Evolutionary conservation across 2,329 filamentous ascomycete species (phyloP).

Genomic region (Bipolaris zeicola): DNA sequence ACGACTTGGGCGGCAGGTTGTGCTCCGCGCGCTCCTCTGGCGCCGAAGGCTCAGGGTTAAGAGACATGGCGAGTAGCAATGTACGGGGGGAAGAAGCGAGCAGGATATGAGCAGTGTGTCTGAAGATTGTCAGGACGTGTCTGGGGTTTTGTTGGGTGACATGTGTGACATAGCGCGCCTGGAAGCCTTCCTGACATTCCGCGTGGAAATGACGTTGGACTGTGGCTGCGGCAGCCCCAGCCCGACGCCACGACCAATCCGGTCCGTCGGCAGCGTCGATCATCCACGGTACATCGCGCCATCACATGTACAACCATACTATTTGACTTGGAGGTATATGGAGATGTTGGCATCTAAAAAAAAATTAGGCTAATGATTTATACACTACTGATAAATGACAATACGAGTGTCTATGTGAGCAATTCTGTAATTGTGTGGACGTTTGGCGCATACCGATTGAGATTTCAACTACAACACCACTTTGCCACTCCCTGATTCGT

Average conservation of each 20-base stretch:
- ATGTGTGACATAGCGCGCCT: constrained; percentile 25
- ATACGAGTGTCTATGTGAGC: too few relatives aligned
- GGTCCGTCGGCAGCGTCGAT: constrained; percentile 6
- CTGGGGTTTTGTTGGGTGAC: constrained; percentile 28
- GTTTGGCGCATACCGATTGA: neutral
- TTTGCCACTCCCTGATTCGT: constrained; percentile 31
- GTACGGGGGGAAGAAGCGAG: constrained; percentile 4
- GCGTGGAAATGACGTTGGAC: constrained; percentile 26
- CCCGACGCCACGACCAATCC: neutral
- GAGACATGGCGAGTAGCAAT: constrained; percentile 44
- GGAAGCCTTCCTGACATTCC: constrained; percentile 25
- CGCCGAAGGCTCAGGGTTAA: constrained; percentile 50
- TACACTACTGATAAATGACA: too few relatives aligned
- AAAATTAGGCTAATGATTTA: too few relatives aligned
- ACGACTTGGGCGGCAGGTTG: constrained; percentile 51
- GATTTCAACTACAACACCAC: constrained; percentile 15
- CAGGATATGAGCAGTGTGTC: constrained; percentile 4
- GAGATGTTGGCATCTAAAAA: too few relatives aligned
- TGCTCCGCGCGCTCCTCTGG: constrained; percentile 48
- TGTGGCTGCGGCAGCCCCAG: constrained; percentile 1
- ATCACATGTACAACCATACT: neutral
- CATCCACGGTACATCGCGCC: neutral
- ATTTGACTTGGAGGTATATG: neutral
- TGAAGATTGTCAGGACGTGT: constrained; percentile 7
- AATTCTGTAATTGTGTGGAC: neutral